Conservation (phyloP, 1,284 basidiomycete species). For the Irpex rosettiformis region DNA sequence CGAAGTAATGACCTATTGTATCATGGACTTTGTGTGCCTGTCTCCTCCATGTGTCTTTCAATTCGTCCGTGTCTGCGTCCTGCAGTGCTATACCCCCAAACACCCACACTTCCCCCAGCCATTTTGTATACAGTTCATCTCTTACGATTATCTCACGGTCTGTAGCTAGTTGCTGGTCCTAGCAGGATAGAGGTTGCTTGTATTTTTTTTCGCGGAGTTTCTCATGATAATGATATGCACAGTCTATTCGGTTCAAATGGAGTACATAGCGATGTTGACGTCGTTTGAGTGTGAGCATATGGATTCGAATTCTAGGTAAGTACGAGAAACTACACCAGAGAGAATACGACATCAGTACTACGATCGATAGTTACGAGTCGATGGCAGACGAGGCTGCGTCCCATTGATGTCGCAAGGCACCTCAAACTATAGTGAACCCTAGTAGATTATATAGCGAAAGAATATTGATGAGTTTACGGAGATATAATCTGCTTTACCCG, state of each 20-base stretch:
- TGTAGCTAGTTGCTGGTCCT: constrained; percentile 11
- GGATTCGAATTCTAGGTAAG: too few species aligned
- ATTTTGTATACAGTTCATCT: constrained; percentile 15
- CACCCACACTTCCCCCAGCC: not conserved
- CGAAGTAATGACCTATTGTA: not conserved
- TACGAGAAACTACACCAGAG: too few species aligned
- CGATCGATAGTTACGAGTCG: too few species aligned
- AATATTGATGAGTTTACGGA: too few species aligned
- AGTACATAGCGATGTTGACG: too few species aligned
- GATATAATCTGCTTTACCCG: too few species aligned
- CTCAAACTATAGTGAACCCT: too few species aligned
- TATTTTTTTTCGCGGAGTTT: constrained; percentile 8
- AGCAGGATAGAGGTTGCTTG: constrained; percentile 14
- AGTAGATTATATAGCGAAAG: too few species aligned
- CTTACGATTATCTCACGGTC: constrained; percentile 10
- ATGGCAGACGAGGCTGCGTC: too few species aligned
- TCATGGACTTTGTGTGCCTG: not conserved
- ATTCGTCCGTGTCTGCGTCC: constrained; percentile 4
- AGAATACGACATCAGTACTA: too few species aligned
- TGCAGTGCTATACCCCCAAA: constrained; percentile 12
- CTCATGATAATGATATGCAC: not conserved
- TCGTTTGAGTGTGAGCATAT: too few species aligned
- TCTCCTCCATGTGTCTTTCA: not conserved
- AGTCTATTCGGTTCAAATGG: not conserved
- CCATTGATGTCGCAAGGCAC: too few species aligned